Base-by-base conservation (phyloP, 768 basidiomycete genomes). In the Boletus tylopilopsis region DNA sequence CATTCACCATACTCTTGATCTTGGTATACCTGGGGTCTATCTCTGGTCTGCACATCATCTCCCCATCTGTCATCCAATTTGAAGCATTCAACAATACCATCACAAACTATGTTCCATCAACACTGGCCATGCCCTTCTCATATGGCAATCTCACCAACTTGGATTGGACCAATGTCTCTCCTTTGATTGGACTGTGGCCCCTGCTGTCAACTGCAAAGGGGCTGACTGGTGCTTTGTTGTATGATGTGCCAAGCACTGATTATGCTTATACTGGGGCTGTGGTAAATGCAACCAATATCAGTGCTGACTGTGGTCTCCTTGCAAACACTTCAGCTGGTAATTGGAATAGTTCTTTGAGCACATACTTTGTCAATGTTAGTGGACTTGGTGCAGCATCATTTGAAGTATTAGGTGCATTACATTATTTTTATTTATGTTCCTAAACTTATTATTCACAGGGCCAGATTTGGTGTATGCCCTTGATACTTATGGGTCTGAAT, bases 41-140 rank as follows among this genome's bases (percentile, higher is more conserved):
- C 32, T 42, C 49, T 3, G 53, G 42, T 2, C 46, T 65, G 4
- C 64, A 65, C 44, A 53, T 65, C 24, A 27, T 59, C 11, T 66
- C 61, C 0, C 50, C 64, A 1, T 47, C 64, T 2, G 36, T 65
- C 39, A 36, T 64, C 13, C 47, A 54, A 27, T 51, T 64, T 1
- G 44, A 58, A 9, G 34, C 55, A 6, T 63, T 59, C 36, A 49
- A 57, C n/a, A 30, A 42, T 9, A 51, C 52, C 7, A 13, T 42
- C 3, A 30, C n/a, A 1, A 34, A 3, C 1, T 5, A 18, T 6
- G 42, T 53, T 19, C 42, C 42, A 1, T 50, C 55, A 1, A 37
- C 32, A 6, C 8, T 36, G 2, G 43, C 29, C 2, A 51, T 54
- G 51, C 41, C 50, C 3, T 10, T 23, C 5, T 5, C 37, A 2